Evolutionary conservation across 1,139 yeast genomes (phyloP).

Genomic region (Suhomyces chickasaworum): DNA sequence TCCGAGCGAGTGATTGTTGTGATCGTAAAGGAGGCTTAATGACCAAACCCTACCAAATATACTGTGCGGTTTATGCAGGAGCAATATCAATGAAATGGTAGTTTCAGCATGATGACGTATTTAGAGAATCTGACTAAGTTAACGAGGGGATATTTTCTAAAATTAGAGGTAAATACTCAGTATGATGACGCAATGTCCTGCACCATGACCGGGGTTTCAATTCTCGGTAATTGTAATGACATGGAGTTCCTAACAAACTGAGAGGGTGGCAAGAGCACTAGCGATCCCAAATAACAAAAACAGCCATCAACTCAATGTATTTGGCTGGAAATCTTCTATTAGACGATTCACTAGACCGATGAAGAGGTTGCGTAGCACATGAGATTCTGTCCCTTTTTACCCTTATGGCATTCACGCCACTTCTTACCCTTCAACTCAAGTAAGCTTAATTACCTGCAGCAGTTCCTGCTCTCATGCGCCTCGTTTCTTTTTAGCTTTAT

Average conservation of each 20-base stretch:
- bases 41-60: not conserved
- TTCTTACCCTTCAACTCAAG: not conserved
- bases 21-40: not conserved
- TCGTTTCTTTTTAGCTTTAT: conserved; percentile 3
- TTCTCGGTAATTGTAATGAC: not conserved
- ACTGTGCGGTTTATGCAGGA: not conserved
- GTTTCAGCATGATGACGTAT: not conserved
- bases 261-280: no score
- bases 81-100: not conserved
- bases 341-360: no score
- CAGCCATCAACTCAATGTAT: no score
- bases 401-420: not conserved
- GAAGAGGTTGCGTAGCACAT: not conserved
- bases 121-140: not conserved
- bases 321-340: no score
- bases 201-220: not conserved
- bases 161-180: not conserved
- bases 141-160: not conserved
- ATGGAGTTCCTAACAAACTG: not conserved
- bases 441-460: conserved; percentile 2
- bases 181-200: not conserved
- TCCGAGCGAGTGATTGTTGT: not conserved
- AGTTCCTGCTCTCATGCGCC: not conserved
- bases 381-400: not conserved
- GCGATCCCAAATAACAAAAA: no score